Conservation (phyloP, 2,329 filamentous ascomycete genomes). For the Penicillium sp. region DNA sequence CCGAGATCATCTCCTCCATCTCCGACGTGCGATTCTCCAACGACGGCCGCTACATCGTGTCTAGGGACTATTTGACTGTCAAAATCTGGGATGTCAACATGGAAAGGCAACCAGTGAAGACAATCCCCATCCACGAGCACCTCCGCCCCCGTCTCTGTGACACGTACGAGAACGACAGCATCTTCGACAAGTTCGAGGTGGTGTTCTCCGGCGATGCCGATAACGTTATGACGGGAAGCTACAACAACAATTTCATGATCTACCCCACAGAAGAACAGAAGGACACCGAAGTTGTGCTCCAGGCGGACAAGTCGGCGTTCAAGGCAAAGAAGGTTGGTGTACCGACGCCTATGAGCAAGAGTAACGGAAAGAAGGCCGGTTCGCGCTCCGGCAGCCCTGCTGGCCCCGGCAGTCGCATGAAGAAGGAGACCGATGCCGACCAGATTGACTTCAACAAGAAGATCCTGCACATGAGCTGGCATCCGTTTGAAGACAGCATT, state of each 20-base stretch:
- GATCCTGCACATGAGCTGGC: constrained; percentile 99
- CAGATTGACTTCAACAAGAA: constrained; percentile 99
- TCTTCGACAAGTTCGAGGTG: constrained; percentile 99
- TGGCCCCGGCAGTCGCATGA: constrained; percentile 88
- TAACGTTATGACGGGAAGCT: constrained; percentile 99
- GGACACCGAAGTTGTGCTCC: constrained; percentile 94
- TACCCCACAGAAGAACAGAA: constrained; percentile 95
- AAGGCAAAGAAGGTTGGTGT: constrained; percentile 99
- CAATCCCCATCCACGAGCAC: constrained; percentile 97
- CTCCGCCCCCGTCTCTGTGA: constrained; percentile 91
- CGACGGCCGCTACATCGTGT: constrained; percentile 95
- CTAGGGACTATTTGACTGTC: constrained; percentile 95
- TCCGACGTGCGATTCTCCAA: constrained; percentile 97
- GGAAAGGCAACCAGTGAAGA: constrained; percentile 96
- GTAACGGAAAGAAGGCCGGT: constrained; percentile 77
- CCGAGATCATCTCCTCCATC: constrained; percentile 98
- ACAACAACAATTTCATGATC: constrained; percentile 99
- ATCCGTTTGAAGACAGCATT: constrained; percentile 99
- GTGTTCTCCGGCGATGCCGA: constrained; percentile 97
- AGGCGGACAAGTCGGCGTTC: constrained; percentile 98
- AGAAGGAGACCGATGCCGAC: constrained; percentile 98
- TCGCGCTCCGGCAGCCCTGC: constrained; percentile 88
- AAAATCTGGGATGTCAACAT: constrained; percentile 99
- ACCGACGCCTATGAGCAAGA: constrained; percentile 90
- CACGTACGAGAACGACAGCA: constrained; percentile 98